Evolutionary conservation across 441 rosid genomes (phyloP).

Genomic region (Pelargonium australe): DNA sequence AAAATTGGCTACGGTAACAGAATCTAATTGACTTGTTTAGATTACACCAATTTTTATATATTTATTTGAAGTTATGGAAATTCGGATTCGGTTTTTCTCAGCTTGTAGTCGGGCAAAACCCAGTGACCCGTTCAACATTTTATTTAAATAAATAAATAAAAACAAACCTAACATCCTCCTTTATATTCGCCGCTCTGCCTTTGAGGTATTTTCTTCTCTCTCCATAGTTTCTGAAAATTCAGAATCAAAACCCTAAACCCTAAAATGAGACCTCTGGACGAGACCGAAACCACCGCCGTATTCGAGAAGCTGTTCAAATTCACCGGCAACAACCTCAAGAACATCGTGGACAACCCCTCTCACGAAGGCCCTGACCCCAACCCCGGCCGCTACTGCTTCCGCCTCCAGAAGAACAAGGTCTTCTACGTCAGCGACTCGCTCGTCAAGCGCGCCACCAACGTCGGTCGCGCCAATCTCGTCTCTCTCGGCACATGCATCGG

Average conservation of each 20-base stretch:
- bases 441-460: conserved; percentile 78
- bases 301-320: conserved; percentile 77
- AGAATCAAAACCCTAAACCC: not conserved
- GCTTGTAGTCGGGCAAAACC: too few species aligned
- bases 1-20: too few species aligned
- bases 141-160: too few species aligned
- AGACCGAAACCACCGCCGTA: conserved; percentile 74
- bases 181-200: too few species aligned
- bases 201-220: too few species aligned
- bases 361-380: conserved; percentile 69
- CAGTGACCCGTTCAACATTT: too few species aligned
- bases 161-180: too few species aligned
- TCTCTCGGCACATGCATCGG: conserved; percentile 78
- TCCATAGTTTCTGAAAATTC: too few species aligned
- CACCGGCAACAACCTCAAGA: conserved; percentile 82
- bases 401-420: conserved; percentile 73
- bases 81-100: too few species aligned
- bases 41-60: too few species aligned
- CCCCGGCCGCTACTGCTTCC: conserved; percentile 79
- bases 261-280: conserved; percentile 77
- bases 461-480: conserved; percentile 47
- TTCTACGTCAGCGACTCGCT: conserved; percentile 73
- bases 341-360: conserved; percentile 83
- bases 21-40: too few species aligned
- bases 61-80: too few species aligned